Evolutionary conservation across 495 filamentous ascomycete genomes (phyloP).

Genomic region (Penicilliopsis zonata): DNA sequence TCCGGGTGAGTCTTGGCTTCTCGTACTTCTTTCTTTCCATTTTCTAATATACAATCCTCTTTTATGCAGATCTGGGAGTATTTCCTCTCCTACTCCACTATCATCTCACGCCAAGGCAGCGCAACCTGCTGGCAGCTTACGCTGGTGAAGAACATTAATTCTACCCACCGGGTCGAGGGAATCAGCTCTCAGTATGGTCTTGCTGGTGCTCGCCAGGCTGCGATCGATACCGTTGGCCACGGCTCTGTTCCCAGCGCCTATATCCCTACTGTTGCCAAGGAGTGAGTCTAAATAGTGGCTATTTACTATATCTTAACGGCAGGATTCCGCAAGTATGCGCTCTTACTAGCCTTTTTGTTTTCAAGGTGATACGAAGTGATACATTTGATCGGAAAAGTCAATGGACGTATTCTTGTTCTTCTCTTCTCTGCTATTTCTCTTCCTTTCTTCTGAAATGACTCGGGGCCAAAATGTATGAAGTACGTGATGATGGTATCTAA

Average conservation of each 20-base stretch:
- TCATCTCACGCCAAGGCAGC: slow-evolving; percentile 82
- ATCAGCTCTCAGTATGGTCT: slow-evolving; percentile 65
- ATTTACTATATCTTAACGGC: no score
- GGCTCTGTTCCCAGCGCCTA: slow-evolving; percentile 30
- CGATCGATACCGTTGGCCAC: slow-evolving; percentile 22
- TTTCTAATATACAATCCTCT: slow-evolving; percentile 5
- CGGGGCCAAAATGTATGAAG: no score
- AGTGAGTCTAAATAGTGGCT: no score
- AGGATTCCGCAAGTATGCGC: no score
- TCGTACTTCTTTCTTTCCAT: not conserved
- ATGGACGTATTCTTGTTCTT: no score
- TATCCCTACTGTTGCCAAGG: slow-evolving; percentile 17
- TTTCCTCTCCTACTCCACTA: slow-evolving; percentile 91
- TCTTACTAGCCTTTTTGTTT: no score
- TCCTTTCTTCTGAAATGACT: no score
- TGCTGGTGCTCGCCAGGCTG: slow-evolving; percentile 47
- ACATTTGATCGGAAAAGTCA: no score
- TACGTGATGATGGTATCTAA: no score
- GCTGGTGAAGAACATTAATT: slow-evolving; percentile 96
- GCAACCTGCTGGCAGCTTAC: slow-evolving; percentile 96
- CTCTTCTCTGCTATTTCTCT: no score
- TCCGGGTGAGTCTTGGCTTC: slow-evolving; percentile 55
- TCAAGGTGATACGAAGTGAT: no score
- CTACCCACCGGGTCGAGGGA: slow-evolving; percentile 85
- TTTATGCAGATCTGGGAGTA: slow-evolving; percentile 95